Percentiles rank a stretch among this genome's conserved stretches.
Evolutionary conservation across 1,139 yeast species (phyloP).

Genomic region (Kazachstania sp.): DNA sequence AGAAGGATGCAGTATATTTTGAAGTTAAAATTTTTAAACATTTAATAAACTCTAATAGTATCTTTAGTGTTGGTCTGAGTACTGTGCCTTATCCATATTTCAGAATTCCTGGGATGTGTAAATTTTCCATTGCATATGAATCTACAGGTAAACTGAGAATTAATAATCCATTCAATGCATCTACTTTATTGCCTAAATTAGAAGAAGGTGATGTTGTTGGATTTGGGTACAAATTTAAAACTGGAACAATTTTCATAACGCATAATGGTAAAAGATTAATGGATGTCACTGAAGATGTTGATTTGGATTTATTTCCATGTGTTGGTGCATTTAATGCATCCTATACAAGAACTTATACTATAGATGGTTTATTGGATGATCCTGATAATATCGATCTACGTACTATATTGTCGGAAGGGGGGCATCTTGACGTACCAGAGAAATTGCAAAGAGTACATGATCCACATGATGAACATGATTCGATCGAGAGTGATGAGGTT

Average conservation of each 20-base stretch:
- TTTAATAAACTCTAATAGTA: conserved; percentile 31
- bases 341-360: conserved; percentile 30
- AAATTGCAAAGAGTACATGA: conserved; percentile 22
- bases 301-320: conserved; percentile 55
- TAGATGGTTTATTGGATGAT: conserved; percentile 30
- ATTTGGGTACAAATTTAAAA: conserved; percentile 71
- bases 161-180: conserved; percentile 71
- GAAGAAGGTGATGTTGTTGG: conserved; percentile 88
- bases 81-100: conserved; percentile 88
- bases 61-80: conserved; percentile 65
- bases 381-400: conserved; percentile 28
- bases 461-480: conserved; percentile 12
- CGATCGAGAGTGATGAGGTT: conserved; percentile 27
- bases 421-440: conserved; percentile 18
- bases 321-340: conserved; percentile 30
- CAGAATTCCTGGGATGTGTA: conserved; percentile 74
- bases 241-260: conserved; percentile 81
- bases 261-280: conserved; percentile 82
- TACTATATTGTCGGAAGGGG: conserved; percentile 18
- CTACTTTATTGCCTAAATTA: conserved; percentile 64
- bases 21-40: conserved; percentile 59
- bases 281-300: conserved; percentile 75
- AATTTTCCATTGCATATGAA: conserved; percentile 80
- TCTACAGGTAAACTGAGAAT: conserved; percentile 74
- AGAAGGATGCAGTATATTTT: conserved; percentile 60